Evolutionary conservation across 1,284 basidiomycete species (phyloP).

Genomic region (Xerocomus minutiporus): DNA sequence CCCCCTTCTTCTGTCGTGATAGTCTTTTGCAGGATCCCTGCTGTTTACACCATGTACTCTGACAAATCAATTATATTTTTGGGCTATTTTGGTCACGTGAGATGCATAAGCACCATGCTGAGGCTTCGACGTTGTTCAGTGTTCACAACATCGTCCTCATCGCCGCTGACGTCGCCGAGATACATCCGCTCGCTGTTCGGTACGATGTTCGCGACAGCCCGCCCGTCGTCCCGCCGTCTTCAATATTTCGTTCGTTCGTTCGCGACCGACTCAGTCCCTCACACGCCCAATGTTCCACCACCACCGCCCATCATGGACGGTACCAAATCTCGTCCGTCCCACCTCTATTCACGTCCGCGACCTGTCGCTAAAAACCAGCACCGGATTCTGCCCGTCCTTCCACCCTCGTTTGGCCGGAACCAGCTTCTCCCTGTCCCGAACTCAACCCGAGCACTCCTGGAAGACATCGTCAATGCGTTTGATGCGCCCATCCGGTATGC

Average conservation of each 20-base stretch:
- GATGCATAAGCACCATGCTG: too few species aligned
- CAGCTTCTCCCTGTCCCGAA: conserved; percentile 74
- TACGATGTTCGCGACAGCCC: conserved; percentile 26
- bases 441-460: conserved; percentile 72
- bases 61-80: conserved; percentile 1
- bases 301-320: conserved; percentile 20
- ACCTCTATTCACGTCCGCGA: conserved; percentile 48
- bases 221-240: conserved; percentile 12
- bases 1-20: not conserved
- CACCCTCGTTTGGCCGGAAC: conserved; percentile 73
- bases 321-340: conserved; percentile 22
- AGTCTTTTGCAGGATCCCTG: conserved; percentile 7
- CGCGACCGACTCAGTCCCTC: conserved; percentile 28
- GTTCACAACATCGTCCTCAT: not conserved
- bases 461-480: conserved; percentile 72
- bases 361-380: conserved; percentile 40
- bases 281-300: conserved; percentile 18
- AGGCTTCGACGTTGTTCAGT: not conserved
- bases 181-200: conserved; percentile 11
- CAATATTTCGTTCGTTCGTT: conserved; percentile 20
- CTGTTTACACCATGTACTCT: conserved; percentile 7
- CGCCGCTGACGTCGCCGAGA: conserved; percentile 9
- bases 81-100: not conserved
- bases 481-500: conserved; percentile 87
- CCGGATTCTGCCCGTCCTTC: conserved; percentile 50